Percentiles rank a stretch among this genome's conserved stretches.
These are phyloP conservation scores for Meredithiella fracta DNA, from an alignment of 2,329 filamentous ascomycete genomes.

Conservation along the genomic window DNA sequence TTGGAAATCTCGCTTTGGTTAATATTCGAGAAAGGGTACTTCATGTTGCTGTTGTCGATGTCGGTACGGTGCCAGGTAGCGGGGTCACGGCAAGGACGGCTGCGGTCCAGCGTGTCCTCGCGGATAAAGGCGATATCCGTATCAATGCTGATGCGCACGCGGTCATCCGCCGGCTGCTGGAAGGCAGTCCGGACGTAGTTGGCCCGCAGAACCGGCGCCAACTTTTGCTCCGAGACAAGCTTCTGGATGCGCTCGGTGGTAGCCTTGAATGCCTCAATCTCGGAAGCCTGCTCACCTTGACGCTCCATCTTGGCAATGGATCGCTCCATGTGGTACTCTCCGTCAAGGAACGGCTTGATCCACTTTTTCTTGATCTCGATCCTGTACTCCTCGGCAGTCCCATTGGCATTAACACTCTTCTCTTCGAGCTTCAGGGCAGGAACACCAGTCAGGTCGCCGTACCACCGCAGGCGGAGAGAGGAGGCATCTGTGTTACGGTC, in stretches of 20 bases:
- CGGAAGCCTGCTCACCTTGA: slow-evolving; percentile 47
- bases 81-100: slow-evolving; percentile 77
- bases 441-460: slow-evolving; percentile 61
- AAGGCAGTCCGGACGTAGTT: slow-evolving; percentile 93
- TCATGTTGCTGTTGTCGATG: slow-evolving; percentile 67
- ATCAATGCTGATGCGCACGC: slow-evolving; percentile 82
- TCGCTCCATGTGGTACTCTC: slow-evolving; percentile 86
- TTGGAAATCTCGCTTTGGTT: slow-evolving; percentile 80
- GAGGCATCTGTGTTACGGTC: slow-evolving; percentile 57
- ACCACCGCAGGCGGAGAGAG: slow-evolving; percentile 81
- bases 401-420: slow-evolving; percentile 65
- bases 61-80: slow-evolving; percentile 82
- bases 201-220: slow-evolving; percentile 74
- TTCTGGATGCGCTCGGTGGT: slow-evolving; percentile 62
- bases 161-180: slow-evolving; percentile 84
- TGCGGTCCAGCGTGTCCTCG: slow-evolving; percentile 57
- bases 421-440: slow-evolving; percentile 78
- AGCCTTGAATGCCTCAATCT: slow-evolving; percentile 52
- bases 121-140: slow-evolving; percentile 80
- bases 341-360: slow-evolving; percentile 69
- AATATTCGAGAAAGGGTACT: slow-evolving; percentile 74
- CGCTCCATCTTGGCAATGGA: slow-evolving; percentile 72
- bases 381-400: slow-evolving; percentile 60
- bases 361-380: slow-evolving; percentile 91
- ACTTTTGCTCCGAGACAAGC: slow-evolving; percentile 58